phyloP scores from a whole-genome alignment of 1,284 basidiomycete species.

The Rhodotorula sp. region DNA sequence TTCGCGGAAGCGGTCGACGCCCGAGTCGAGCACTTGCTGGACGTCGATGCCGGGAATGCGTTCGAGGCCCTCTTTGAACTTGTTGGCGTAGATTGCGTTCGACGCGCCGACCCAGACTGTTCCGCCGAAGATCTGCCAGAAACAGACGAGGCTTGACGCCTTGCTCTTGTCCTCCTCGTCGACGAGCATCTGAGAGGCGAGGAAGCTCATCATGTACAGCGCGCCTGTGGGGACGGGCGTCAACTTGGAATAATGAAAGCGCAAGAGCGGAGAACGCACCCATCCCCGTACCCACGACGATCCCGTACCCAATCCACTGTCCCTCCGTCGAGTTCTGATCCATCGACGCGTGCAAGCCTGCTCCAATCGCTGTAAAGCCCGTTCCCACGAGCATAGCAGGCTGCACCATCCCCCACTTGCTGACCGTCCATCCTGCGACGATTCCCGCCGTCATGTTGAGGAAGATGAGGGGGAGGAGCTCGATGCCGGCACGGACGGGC shows the following conservation, averaged over 20 bases:
- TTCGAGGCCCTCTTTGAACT: conserved; percentile 22
- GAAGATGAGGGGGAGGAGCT: conserved; percentile 44
- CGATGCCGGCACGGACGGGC: conserved; percentile 44
- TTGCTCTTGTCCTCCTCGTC: conserved; percentile 14
- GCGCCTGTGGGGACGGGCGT: not conserved
- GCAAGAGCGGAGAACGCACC: conserved; percentile 4
- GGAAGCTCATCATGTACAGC: conserved; percentile 26
- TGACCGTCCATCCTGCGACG: conserved; percentile 40
- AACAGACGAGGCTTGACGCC: conserved; percentile 28
- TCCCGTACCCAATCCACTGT: conserved; percentile 26
- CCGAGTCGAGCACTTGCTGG: conserved; percentile 14
- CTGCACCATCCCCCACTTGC: conserved; percentile 39
- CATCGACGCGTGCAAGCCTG: conserved; percentile 26
- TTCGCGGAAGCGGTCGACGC: conserved; percentile 28
- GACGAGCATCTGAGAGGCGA: conserved; percentile 15
- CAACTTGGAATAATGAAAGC: not conserved
- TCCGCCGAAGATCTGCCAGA: conserved; percentile 29
- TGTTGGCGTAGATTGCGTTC: conserved; percentile 27
- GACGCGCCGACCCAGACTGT: conserved; percentile 27
- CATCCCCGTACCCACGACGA: conserved; percentile 27
- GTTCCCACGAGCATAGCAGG: conserved; percentile 25
- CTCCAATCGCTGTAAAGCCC: conserved; percentile 17
- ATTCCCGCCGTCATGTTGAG: conserved; percentile 40
- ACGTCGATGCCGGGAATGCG: conserved; percentile 27
- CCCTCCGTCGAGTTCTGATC: conserved; percentile 7